Base-by-base conservation (phyloP, 805 yeast species). In the Candida verbasci region DNA sequence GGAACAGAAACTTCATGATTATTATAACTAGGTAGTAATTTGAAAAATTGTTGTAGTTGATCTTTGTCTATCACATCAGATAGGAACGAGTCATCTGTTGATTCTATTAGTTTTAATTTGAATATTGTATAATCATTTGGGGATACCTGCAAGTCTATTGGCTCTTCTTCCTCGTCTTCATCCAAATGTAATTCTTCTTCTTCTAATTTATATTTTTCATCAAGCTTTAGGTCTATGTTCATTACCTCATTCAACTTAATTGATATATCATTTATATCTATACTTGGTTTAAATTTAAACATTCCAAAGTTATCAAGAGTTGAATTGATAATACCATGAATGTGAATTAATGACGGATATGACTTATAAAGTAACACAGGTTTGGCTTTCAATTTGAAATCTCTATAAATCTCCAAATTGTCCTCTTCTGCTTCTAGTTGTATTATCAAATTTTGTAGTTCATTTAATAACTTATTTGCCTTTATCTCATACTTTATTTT, bases 1-100 rank as follows among this genome's bases (percentile, higher is more conserved):
- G n/a, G n/a, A n/a, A n/a, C n/a, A n/a, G n/a, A n/a, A n/a, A n/a
- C n/a, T n/a, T n/a, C n/a, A n/a, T n/a, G n/a, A 10, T 17, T 27
- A 10, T 26, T 23, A n/a, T 22, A 35, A 22, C 40, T 39, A 2
- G 56, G 56, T 6, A 49, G 39, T 23, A 51, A 31, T 27, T 44
- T 43, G 11, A 42, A 36, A 23, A 49, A 45, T 6, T 40, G 31
- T 4, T 24, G 31, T 15, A 34, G 6, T 5, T 22, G 21, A 6
- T 18, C 16, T 6, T 17, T 8, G n/a, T 25, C 26, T 9, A 35
- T n/a, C 4, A 35, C 24, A 43, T 45, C 34, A 26, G 12, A 14
- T 44, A 25, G 11, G 17, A 24, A 22, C 37, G 34, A 20, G n/a
- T n/a, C n/a, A 44, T 42, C 17, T 12, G 12, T 10, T 12, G 16